These are phyloP conservation scores for Clitopilus passeckerianus DNA, from an alignment of 768 basidiomycete genomes.

Conservation along the genomic window DNA sequence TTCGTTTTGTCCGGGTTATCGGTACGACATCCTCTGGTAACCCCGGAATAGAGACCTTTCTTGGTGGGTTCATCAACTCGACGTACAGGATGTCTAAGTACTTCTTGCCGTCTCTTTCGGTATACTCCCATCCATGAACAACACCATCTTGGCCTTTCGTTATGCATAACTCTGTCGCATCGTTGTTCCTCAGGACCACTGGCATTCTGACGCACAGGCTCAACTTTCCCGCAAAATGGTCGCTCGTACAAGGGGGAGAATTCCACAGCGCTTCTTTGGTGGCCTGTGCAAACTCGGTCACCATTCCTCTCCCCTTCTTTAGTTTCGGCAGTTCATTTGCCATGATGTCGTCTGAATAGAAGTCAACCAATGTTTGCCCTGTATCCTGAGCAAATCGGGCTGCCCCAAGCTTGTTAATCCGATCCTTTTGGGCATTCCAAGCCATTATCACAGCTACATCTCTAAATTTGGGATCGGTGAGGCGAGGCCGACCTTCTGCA, in stretches of 20 bases:
- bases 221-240: constrained; percentile 15
- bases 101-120: constrained; percentile 1
- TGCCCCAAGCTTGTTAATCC: constrained; percentile 26
- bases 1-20: background rate
- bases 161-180: constrained; percentile 27
- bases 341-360: too few relatives aligned
- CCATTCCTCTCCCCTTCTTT: too few relatives aligned
- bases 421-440: constrained; percentile 29
- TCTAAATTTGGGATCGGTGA: constrained; percentile 17
- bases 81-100: constrained; percentile 11
- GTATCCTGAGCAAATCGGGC: constrained; percentile 27
- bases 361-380: too few relatives aligned
- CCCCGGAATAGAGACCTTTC: constrained; percentile 5
- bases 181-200: constrained; percentile 25
- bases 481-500: constrained; percentile 6
- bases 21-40: constrained; percentile 14
- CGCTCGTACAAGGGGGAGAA: background rate
- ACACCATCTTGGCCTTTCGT: constrained; percentile 28
- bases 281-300: too few relatives aligned
- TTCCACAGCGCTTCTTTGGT: background rate
- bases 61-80: constrained; percentile 4
- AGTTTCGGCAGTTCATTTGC: too few relatives aligned
- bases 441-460: constrained; percentile 33
- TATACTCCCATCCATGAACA: constrained; percentile 22
- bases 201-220: constrained; percentile 25